Percentiles rank a stretch among this genome's conserved stretches.
Evolutionary conservation across 352 stramenopile genomes (phyloP).

Genomic region (Phytopythium oedochilum): DNA sequence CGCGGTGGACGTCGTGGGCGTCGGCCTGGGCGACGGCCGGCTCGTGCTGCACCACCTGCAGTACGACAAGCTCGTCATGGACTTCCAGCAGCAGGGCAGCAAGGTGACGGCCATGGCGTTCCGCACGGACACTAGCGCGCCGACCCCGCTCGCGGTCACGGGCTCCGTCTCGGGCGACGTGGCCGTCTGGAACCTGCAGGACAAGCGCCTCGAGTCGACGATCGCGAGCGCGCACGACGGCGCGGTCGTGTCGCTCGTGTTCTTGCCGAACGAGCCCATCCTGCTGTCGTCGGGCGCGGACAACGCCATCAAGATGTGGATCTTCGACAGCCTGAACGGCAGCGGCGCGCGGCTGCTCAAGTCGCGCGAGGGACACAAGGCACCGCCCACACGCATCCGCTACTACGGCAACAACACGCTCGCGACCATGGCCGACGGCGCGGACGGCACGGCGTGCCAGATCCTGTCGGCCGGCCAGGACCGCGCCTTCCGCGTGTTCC

Average conservation of each 20-base stretch:
- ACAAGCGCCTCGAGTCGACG: constrained; percentile 81
- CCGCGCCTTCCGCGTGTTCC: constrained; percentile 88
- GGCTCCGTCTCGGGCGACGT: constrained; percentile 78
- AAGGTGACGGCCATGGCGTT: constrained; percentile 87
- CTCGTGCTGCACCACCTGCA: constrained; percentile 88
- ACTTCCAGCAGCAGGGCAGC: constrained; percentile 80
- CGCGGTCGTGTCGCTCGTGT: constrained; percentile 64
- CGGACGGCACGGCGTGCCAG: constrained; percentile 83
- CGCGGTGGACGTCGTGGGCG: constrained; percentile 85
- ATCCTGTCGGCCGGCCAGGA: constrained; percentile 90
- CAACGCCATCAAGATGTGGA: constrained; percentile 93
- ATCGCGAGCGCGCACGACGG: constrained; percentile 78
- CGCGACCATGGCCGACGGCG: constrained; percentile 75
- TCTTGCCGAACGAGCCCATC: constrained; percentile 86
- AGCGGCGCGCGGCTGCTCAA: constrained; percentile 84
- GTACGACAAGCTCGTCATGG: constrained; percentile 76
- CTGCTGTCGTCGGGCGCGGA: constrained; percentile 84
- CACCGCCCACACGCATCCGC: constrained; percentile 78
- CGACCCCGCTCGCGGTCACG: constrained; percentile 56
- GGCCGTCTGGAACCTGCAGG: constrained; percentile 90
- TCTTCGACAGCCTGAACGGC: constrained; percentile 89
- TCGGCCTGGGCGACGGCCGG: constrained; percentile 77
- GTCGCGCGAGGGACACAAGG: constrained; percentile 81
- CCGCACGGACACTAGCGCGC: constrained; percentile 71
- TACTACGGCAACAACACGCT: constrained; percentile 91